phyloP scores from a whole-genome alignment of 2,329 filamentous ascomycete species.

The Madurella mycetomatis region DNA sequence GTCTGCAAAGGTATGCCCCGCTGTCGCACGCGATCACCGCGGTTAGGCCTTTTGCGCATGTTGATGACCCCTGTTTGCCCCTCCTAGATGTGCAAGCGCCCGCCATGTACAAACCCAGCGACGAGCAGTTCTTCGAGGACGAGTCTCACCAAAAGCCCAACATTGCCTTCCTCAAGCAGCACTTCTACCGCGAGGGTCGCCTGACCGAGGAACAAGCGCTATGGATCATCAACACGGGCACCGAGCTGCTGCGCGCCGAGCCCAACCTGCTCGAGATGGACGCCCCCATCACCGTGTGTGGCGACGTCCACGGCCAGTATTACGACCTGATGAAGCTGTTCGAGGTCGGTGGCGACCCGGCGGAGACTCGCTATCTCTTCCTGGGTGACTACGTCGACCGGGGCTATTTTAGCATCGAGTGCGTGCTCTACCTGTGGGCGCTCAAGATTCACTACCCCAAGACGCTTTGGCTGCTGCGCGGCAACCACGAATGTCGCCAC shows the following conservation, averaged over 20 bases:
- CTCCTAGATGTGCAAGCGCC: slow-evolving; percentile 88
- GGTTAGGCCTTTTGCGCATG: neutral
- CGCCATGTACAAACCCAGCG: slow-evolving; percentile 84
- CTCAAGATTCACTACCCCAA: slow-evolving; percentile 99
- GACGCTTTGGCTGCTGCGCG: slow-evolving; percentile 91
- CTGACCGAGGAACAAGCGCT: slow-evolving; percentile 95
- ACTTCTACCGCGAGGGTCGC: slow-evolving; percentile 96
- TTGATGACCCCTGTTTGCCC: slow-evolving; percentile 1
- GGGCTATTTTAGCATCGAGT: slow-evolving; percentile 99
- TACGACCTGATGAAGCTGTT: slow-evolving; percentile 99
- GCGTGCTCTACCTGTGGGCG: slow-evolving; percentile 94
- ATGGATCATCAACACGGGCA: slow-evolving; percentile 87
- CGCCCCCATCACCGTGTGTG: slow-evolving; percentile 96
- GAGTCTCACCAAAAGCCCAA: slow-evolving; percentile 84
- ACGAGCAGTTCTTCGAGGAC: slow-evolving; percentile 91
- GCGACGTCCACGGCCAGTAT: slow-evolving; percentile 97
- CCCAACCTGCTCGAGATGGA: slow-evolving; percentile 99
- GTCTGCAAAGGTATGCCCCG: slow-evolving; percentile 85
- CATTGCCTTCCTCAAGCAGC: slow-evolving; percentile 91
- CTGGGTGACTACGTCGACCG: slow-evolving; percentile 96
- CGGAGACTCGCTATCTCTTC: slow-evolving; percentile 95
- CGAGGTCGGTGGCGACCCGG: slow-evolving; percentile 93
- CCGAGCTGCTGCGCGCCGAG: slow-evolving; percentile 81
- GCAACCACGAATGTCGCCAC: slow-evolving; percentile 98
- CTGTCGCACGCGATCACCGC: neutral